Conservation (phyloP, 306 rosid genomes). For the Spatholobus suberectus region DNA sequence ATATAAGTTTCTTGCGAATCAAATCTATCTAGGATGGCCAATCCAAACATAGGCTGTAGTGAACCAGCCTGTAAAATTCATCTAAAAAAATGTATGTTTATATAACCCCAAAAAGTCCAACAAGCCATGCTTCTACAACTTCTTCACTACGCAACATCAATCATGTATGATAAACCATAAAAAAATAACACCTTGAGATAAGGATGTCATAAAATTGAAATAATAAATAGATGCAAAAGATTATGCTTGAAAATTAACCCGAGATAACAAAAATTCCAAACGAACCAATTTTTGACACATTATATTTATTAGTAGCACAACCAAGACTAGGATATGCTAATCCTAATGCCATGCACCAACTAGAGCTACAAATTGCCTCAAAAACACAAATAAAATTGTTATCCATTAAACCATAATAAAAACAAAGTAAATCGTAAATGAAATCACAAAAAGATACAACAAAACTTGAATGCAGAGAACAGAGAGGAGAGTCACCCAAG, state of each 20-base stretch:
- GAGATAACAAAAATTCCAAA: conserved; percentile 78
- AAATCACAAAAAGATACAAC: background rate
- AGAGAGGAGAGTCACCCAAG: conserved; percentile 54
- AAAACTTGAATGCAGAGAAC: background rate
- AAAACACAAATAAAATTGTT: conserved; percentile 27
- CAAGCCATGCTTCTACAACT: conserved; percentile 93
- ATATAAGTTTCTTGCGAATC: background rate
- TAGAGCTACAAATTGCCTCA: conserved; percentile 57
- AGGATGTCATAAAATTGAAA: background rate
- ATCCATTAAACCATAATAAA: background rate
- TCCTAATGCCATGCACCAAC: conserved; percentile 63
- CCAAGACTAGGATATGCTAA: conserved; percentile 72
- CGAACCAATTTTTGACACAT: conserved; percentile 78
- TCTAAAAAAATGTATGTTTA: conserved; percentile 50
- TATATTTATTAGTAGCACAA: conserved; percentile 72
- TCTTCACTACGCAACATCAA: conserved; percentile 77
- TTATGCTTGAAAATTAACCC: conserved; percentile 54
- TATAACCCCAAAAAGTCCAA: conserved; percentile 85
- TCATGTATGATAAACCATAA: conserved; percentile 50
- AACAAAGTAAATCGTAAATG: conserved; percentile 3
- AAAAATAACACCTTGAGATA: background rate
- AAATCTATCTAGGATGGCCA: background rate
- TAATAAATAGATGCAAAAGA: background rate
- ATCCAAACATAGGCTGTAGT: conserved; percentile 3
- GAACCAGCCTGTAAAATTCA: conserved; percentile 43